These are phyloP conservation scores for Bipolaris sorokiniana DNA, from an alignment of 2,329 filamentous ascomycete genomes.

Conservation along the genomic window DNA sequence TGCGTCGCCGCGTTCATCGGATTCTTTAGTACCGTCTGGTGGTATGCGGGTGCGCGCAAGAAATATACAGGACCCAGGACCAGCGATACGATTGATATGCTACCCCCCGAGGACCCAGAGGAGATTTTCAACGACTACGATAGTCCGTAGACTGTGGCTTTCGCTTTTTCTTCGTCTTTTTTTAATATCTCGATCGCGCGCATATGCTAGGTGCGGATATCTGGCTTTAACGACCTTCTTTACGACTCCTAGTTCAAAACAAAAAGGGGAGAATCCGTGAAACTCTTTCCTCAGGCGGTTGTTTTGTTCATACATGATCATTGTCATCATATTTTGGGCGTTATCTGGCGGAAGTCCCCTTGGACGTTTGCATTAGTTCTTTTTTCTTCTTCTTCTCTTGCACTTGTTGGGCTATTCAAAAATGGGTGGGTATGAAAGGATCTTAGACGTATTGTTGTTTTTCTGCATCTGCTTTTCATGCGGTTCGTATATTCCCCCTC, in stretches of 20 bases:
- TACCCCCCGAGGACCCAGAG: slow-evolving; percentile 52
- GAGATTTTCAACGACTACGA: slow-evolving; percentile 46
- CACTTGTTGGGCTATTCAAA: no score
- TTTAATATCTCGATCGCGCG: not conserved
- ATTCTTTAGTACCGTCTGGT: slow-evolving; percentile 54
- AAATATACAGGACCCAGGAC: slow-evolving; percentile 66
- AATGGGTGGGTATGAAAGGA: no score
- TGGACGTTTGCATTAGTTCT: no score
- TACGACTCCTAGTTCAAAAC: not conserved
- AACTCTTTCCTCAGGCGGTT: no score
- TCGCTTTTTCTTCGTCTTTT: not conserved
- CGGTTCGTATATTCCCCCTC: not conserved
- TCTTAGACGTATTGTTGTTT: no score
- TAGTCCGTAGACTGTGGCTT: slow-evolving; percentile 22
- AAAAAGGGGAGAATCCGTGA: no score
- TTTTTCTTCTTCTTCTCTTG: no score
- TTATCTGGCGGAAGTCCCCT: no score
- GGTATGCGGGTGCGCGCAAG: slow-evolving; percentile 51
- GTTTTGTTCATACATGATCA: no score
- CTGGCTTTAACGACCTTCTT: slow-evolving; percentile 5
- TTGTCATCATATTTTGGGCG: no score
- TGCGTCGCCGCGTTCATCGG: slow-evolving; percentile 58
- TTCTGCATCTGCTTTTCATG: slow-evolving; percentile 1
- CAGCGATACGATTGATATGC: slow-evolving; percentile 56
- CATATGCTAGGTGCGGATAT: not conserved